Evolutionary conservation across 352 stramenopile genomes (phyloP).

Genomic region (Sclerospora graminicola): DNA sequence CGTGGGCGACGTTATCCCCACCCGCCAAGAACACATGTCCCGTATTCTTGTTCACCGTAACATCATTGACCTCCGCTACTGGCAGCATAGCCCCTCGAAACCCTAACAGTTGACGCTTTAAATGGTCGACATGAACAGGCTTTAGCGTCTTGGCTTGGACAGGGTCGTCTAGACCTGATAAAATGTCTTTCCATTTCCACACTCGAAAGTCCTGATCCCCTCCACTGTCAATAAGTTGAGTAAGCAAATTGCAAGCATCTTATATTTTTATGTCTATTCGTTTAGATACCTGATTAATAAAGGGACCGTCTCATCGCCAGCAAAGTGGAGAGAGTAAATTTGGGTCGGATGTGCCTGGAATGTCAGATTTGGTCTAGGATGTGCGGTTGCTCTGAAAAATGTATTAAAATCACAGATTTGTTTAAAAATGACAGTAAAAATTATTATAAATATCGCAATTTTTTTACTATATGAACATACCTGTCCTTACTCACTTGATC

Average conservation of each 20-base stretch:
- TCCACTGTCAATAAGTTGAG: slow-evolving; percentile 20
- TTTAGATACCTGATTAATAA: slow-evolving; percentile 45
- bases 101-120: slow-evolving; percentile 44
- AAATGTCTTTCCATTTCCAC: slow-evolving; percentile 64
- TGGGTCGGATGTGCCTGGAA: slow-evolving; percentile 64
- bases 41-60: slow-evolving; percentile 30
- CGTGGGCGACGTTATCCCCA: slow-evolving; percentile 48
- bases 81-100: slow-evolving; percentile 48
- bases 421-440: too few species aligned
- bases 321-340: slow-evolving; percentile 66
- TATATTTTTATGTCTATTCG: not conserved
- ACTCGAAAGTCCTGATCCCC: slow-evolving; percentile 72
- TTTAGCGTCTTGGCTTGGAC: slow-evolving; percentile 10
- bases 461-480: slow-evolving; percentile 10
- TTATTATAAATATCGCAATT: not conserved
- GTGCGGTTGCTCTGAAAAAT: slow-evolving; percentile 21
- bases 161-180: slow-evolving; percentile 25
- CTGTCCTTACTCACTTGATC: slow-evolving; percentile 26
- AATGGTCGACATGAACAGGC: slow-evolving; percentile 37
- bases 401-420: slow-evolving; percentile 2
- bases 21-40: slow-evolving; percentile 46
- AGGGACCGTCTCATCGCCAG: slow-evolving; percentile 36
- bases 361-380: slow-evolving; percentile 38
- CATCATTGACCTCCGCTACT: slow-evolving; percentile 57
- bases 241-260: not conserved